Percentiles rank a stretch among this genome's conserved stretches.
phyloP scores from a whole-genome alignment of 306 rosid species.

The Canavalia gladiata region DNA sequence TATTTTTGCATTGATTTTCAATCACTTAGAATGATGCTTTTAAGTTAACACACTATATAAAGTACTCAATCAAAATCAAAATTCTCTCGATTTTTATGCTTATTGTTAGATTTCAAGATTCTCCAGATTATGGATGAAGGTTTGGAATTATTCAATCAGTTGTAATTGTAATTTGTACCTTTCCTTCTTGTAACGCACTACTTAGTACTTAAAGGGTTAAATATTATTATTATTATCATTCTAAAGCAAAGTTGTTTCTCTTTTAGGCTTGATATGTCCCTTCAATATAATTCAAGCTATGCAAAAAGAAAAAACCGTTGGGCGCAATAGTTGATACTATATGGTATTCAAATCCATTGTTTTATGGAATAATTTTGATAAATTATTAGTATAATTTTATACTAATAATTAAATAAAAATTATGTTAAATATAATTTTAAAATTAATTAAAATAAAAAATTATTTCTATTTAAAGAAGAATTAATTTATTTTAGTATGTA shows the following conservation, averaged over 20 bases:
- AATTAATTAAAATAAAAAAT: too few relatives aligned
- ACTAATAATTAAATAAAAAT: too few relatives aligned
- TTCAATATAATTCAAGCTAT: neutral
- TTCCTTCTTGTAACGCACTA: neutral
- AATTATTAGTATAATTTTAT: too few relatives aligned
- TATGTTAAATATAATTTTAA: too few relatives aligned
- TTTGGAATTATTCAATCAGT: neutral
- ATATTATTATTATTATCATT: neutral
- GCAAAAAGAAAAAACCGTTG: neutral
- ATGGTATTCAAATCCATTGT: too few relatives aligned
- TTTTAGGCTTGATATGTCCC: neutral
- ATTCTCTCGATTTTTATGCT: neutral
- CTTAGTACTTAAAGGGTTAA: neutral
- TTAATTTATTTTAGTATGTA: too few relatives aligned
- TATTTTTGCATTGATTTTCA: neutral
- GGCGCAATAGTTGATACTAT: neutral
- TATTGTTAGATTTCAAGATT: neutral
- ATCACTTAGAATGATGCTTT: neutral
- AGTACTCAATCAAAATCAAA: neutral
- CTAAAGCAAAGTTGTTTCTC: neutral
- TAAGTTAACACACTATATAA: neutral
- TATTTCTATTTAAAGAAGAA: too few relatives aligned
- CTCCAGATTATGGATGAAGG: neutral
- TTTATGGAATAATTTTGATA: too few relatives aligned
- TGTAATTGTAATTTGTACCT: neutral